Base-by-base conservation (phyloP, 495 filamentous ascomycete species). In the Hypoxylon cercidicola region DNA sequence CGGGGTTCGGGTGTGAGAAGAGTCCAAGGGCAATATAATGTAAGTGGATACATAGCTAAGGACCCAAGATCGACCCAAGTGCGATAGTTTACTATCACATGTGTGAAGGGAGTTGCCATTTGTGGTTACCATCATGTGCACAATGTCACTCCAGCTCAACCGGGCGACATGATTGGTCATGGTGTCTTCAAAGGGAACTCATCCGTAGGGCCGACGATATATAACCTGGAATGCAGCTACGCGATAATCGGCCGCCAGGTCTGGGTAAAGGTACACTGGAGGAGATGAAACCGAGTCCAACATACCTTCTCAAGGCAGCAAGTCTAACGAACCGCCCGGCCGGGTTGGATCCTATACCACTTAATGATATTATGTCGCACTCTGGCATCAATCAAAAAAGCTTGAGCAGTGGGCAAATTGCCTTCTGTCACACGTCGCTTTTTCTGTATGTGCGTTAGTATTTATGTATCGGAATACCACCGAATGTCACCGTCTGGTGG, bases 201-300 rank as follows among this genome's bases (percentile, higher is more conserved):
- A 74, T 81, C 79, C 79, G 79, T 70, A 79, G 71, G 74, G 64
- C 79, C 79, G 79, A 79, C 45, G 45, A 59, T 47, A 64, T 64
- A 63, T 51, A 74, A 73, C 72, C 64, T 74, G 65, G 64, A n/a
- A 70, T 59, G 62, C 60, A 65, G 57, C 52, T 60, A 61, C 65
- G 35, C 69, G 60, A 53, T 55, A 69, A 79, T 74, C 72, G 77
- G 75, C 77, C 74, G 75, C 73, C 71, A 71, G 55, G 51, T 19
- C 60, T 68, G 69, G 60, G 43, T 60, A 60, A 69, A 65, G 55
- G 62, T 54, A 64, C 63, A 7, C 7, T 28, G 25, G 7, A 45
- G 45, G 58, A 61, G 45, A 62, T 40, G 57, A 58, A 60, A 55
- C 11, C 18, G 41, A 64, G 49, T 62, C 53, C 64, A 51, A 70